Evolutionary conservation across 2,329 filamentous ascomycete genomes (phyloP).

Genomic region (Aspergillus cejpii): DNA sequence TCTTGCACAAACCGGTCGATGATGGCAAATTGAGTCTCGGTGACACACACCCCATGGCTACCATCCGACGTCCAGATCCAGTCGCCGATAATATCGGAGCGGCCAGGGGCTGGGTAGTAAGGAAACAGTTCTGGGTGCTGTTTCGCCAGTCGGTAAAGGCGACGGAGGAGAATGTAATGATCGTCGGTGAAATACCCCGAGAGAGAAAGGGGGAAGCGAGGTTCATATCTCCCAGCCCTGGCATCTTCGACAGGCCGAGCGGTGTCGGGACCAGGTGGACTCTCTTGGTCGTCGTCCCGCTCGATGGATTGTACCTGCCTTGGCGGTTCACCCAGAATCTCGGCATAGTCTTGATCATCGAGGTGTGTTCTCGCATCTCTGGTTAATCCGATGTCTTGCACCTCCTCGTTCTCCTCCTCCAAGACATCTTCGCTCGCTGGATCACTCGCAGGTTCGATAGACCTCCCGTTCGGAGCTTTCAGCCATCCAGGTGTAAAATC

Average conservation of each 20-base stretch:
- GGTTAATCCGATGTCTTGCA: constrained; percentile 10
- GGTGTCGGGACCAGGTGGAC: constrained; percentile 2
- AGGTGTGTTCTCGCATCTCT: constrained; percentile 2
- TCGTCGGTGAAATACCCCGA: constrained; percentile 40
- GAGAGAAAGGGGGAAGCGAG: constrained; percentile 25
- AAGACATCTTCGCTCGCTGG: constrained; percentile 10
- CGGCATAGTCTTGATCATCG: constrained; percentile 9
- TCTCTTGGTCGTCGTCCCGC: constrained; percentile 6
- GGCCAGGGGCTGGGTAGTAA: constrained; percentile 31
- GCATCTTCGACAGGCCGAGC: constrained; percentile 8
- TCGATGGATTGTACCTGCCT: constrained; percentile 3
- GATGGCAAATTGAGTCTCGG: constrained; percentile 39
- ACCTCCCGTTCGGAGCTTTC: constrained; percentile 24
- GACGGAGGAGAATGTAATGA: constrained; percentile 36
- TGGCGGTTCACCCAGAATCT: constrained; percentile 14
- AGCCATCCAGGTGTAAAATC: constrained; percentile 32
- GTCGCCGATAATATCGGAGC: constrained; percentile 37
- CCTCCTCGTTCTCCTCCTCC: constrained; percentile 17
- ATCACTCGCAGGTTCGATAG: constrained; percentile 12
- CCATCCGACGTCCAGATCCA: constrained; percentile 41
- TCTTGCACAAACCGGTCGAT: constrained; percentile 38
- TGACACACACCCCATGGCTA: constrained; percentile 36
- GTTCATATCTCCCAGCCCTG: constrained; percentile 10
- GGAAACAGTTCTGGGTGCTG: constrained; percentile 33
- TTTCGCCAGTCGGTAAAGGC: constrained; percentile 37